Base-by-base conservation (phyloP, 129 eudicot genomes). In the Chrysanthemum seticuspe region DNA sequence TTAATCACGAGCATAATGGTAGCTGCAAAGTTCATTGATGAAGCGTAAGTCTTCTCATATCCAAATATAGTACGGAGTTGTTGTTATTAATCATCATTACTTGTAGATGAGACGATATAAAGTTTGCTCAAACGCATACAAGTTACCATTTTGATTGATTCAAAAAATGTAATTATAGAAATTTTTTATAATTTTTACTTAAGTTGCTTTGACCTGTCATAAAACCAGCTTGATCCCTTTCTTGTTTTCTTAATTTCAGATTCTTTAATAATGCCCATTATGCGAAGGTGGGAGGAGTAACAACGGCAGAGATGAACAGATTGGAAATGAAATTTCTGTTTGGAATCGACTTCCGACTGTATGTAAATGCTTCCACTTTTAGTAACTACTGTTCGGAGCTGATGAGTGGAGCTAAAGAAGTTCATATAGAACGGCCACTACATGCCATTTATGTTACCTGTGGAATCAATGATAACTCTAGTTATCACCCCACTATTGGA, bases 251-350 rank as follows among this genome's bases (percentile, higher is more conserved):
- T 67, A 74, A 45, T 78, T 78, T 62, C 85, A 87, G 96, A 70
- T 85, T 85, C 81, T 90, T 76, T 71, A 90, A 87, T 55, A 90
- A 90, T 48, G 96, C 91, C 16, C 83, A 90, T 64, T 90, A 85
- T 69, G 96, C 96, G 0, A 85, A 80, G 81, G 96, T 90, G 15
- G 96, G 96, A 72, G 96, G 96, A 64, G 79, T 90, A 52, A 85
- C 87, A 76, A 87, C 91, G 5, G 29, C 79, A 2, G 93, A 87
- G 78, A 57, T 87, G 76, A 90, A 90, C 79, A 79, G 78, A 77
- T n/a, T 87, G 72, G 96, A 87, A 80, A 81, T 85, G 91, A 77
- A 85, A 47, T 85, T 90, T 62, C 49, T 90, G 65, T 90, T 90
- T 70, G 79, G 85, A 29, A 77, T 90, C 50, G 82, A 90, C 63